These are phyloP conservation scores for Mycena sp. DNA, from an alignment of 1,284 basidiomycete genomes.

Conservation along the genomic window DNA sequence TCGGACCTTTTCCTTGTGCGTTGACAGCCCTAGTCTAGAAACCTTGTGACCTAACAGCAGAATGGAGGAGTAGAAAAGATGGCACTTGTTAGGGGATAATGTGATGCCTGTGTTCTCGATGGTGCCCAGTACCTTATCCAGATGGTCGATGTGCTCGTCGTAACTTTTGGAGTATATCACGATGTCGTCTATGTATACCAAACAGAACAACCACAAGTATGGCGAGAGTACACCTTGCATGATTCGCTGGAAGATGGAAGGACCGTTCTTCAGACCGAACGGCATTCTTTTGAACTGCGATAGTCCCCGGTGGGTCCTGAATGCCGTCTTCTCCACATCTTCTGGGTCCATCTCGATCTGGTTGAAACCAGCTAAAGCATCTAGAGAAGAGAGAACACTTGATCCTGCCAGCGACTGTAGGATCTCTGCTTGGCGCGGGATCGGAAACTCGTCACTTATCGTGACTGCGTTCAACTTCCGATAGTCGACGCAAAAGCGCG, in stretches of 20 bases:
- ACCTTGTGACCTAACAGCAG: slow-evolving; percentile 44
- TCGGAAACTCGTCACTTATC: slow-evolving; percentile 53
- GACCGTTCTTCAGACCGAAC: too few relatives aligned
- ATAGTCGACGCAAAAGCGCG: too few relatives aligned
- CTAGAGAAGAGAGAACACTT: slow-evolving; percentile 48
- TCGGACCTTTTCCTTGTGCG: slow-evolving; percentile 46
- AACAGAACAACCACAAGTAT: slow-evolving; percentile 51
- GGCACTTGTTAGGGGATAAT: slow-evolving; percentile 48
- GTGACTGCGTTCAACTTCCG: slow-evolving; percentile 46
- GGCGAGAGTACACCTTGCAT: slow-evolving; percentile 11
- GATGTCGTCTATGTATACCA: slow-evolving; percentile 54
- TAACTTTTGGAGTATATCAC: slow-evolving; percentile 33
- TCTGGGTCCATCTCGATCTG: slow-evolving; percentile 47
- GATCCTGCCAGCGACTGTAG: slow-evolving; percentile 47
- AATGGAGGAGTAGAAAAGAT: slow-evolving; percentile 47
- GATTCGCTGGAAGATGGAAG: too few relatives aligned
- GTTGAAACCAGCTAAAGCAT: slow-evolving; percentile 53
- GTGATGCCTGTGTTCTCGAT: slow-evolving; percentile 46
- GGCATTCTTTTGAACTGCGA: slow-evolving; percentile 47
- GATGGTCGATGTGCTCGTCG: slow-evolving; percentile 20
- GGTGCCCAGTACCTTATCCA: slow-evolving; percentile 29
- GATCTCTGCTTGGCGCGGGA: slow-evolving; percentile 53
- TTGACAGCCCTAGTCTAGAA: slow-evolving; percentile 35
- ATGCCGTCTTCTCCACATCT: slow-evolving; percentile 50
- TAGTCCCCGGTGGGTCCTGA: slow-evolving; percentile 50